Percentiles rank a stretch among this genome's conserved stretches.
Conservation (phyloP, 2,329 filamentous ascomycete genomes). For the Cercospora sp. region DNA sequence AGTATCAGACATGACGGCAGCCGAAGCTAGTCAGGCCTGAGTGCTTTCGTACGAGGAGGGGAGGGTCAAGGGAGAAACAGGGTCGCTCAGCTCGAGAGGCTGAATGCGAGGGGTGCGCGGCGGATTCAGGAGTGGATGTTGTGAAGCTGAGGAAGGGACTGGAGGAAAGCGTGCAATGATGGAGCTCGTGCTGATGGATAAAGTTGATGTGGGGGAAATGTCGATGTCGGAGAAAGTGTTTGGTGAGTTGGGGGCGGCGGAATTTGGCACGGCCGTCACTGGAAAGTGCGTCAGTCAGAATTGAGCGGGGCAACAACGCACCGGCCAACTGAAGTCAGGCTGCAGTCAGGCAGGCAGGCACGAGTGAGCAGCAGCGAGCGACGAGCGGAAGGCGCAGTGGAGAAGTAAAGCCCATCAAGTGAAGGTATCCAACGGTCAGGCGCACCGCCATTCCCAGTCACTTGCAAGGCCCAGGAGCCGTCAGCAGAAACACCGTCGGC, state of each 20-base stretch:
- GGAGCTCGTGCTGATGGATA: neutral
- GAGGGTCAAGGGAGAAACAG: neutral
- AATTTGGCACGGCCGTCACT: neutral
- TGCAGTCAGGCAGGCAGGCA: conserved; percentile 1
- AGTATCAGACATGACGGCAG: neutral
- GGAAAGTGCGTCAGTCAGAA: neutral
- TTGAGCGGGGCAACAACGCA: neutral
- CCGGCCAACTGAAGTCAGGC: neutral
- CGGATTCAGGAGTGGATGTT: neutral
- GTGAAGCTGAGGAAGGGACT: neutral
- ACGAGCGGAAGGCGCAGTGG: neutral
- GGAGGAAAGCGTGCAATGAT: neutral
- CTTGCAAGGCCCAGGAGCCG: neutral
- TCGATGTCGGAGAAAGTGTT: neutral
- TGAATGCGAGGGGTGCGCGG: neutral
- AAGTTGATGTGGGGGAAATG: neutral
- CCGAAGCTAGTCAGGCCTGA: neutral
- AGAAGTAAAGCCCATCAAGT: neutral
- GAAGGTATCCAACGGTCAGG: neutral
- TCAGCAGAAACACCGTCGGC: neutral
- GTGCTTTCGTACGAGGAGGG: neutral
- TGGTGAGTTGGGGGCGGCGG: neutral
- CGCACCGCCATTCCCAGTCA: neutral
- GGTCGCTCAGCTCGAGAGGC: neutral
- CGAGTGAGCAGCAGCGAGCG: conserved; percentile 4